These are phyloP conservation scores for Neurospora crassa DNA, from an alignment of 2,329 filamentous ascomycete genomes.

Conservation along the genomic window DNA sequence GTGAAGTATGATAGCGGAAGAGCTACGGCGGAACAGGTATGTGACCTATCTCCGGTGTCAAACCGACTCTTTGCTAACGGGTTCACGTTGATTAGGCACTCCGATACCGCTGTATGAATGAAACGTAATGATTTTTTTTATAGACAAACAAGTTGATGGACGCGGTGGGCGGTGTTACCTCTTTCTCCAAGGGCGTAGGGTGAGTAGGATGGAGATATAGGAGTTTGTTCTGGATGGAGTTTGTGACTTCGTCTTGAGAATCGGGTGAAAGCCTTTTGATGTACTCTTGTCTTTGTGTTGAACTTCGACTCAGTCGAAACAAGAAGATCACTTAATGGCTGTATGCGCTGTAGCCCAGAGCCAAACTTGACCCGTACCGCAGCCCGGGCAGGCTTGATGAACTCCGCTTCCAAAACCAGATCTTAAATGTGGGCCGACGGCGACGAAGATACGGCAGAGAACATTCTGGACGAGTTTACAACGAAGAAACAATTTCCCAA, in stretches of 20 bases:
- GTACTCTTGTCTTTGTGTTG: not conserved
- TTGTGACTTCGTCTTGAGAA: not conserved
- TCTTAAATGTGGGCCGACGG: not conserved
- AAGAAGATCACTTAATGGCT: too few species aligned
- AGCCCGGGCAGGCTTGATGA: not conserved
- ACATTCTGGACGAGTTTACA: not conserved
- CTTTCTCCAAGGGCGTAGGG: not conserved
- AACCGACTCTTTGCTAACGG: not conserved
- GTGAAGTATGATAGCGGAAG: conserved; percentile 66
- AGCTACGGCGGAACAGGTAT: conserved; percentile 44
- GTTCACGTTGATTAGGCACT: not conserved
- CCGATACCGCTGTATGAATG: not conserved
- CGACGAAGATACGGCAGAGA: not conserved
- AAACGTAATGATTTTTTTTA: not conserved
- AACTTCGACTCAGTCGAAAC: not conserved
- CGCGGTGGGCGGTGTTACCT: not conserved
- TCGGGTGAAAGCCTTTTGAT: not conserved
- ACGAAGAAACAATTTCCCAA: not conserved
- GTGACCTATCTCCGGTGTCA: not conserved
- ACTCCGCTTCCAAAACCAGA: not conserved
- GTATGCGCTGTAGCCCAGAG: not conserved
- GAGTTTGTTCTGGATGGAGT: not conserved
- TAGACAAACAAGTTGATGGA: not conserved
- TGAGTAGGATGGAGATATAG: not conserved
- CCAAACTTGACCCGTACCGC: not conserved